These are phyloP conservation scores for Trichoderma parareesei DNA, from an alignment of 495 filamentous ascomycete species.

Conservation along the genomic window DNA sequence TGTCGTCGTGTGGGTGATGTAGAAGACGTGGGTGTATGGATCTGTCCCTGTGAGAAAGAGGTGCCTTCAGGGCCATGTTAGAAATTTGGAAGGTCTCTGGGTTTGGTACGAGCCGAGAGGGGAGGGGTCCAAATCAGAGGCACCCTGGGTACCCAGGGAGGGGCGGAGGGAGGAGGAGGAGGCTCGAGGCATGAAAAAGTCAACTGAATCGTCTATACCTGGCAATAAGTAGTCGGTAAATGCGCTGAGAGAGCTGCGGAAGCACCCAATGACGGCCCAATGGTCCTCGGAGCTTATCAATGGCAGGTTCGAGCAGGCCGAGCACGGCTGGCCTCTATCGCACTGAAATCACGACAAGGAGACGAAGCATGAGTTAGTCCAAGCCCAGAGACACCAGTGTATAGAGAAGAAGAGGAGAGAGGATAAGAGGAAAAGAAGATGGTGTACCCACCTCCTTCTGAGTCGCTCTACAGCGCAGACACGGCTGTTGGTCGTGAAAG, in stretches of 20 bases:
- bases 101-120: background rate
- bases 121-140: background rate
- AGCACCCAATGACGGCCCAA: conserved; percentile 40
- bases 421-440: background rate
- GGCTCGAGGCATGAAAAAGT: background rate
- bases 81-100: background rate
- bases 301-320: conserved; percentile 28
- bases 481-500: conserved; percentile 34
- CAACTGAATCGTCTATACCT: conserved; percentile 22
- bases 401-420: background rate
- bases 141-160: background rate
- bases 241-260: conserved; percentile 33
- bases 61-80: conserved; percentile 23
- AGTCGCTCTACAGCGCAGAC: conserved; percentile 36
- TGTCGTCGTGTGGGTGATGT: conserved; percentile 35
- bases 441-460: conserved; percentile 29
- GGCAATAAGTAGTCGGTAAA: conserved; percentile 40
- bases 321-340: conserved; percentile 38
- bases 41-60: conserved; percentile 28
- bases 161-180: background rate
- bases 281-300: conserved; percentile 29
- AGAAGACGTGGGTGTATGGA: conserved; percentile 41
- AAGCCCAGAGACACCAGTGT: background rate
- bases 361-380: background rate
- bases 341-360: conserved; percentile 23